Conservation (phyloP, 495 filamentous ascomycete species). For the Hyphodiscus hymeniophilus region DNA sequence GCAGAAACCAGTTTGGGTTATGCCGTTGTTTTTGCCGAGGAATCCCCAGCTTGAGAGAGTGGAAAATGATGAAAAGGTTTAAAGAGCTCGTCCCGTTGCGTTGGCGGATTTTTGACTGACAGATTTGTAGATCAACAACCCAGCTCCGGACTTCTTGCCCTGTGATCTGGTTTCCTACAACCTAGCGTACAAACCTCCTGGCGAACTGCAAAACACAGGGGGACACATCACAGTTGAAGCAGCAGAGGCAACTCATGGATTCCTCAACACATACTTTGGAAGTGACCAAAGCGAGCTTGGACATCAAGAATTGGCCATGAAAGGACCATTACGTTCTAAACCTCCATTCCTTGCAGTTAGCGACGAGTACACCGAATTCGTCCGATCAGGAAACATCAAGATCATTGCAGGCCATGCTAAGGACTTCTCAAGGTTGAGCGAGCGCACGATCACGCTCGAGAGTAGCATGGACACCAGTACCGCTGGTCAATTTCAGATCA, state of each 20-base stretch:
- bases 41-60: slow-evolving; percentile 16
- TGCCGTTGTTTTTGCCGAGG: slow-evolving; percentile 55
- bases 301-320: slow-evolving; percentile 3
- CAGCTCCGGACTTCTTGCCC: slow-evolving; percentile 55
- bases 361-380: slow-evolving; percentile 64
- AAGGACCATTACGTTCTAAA: slow-evolving; percentile 22
- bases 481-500: slow-evolving; percentile 21
- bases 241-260: slow-evolving; percentile 41
- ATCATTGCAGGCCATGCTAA: slow-evolving; percentile 33
- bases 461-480: slow-evolving; percentile 5
- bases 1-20: slow-evolving; percentile 61
- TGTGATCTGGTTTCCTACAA: slow-evolving; percentile 74
- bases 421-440: neutral
- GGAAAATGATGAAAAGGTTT: slow-evolving; percentile 2
- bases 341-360: slow-evolving; percentile 56
- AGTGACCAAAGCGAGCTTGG: slow-evolving; percentile 51
- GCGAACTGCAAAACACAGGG: slow-evolving; percentile 46
- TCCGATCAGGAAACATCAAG: slow-evolving; percentile 55
- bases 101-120: neutral
- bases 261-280: slow-evolving; percentile 49
- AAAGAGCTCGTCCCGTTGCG: too few relatives aligned
- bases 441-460: slow-evolving; percentile 9
- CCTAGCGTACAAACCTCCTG: slow-evolving; percentile 46
- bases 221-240: slow-evolving; percentile 50
- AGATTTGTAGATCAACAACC: slow-evolving; percentile 19